Conservation (phyloP, 768 basidiomycete species). For the Auriscalpium vulgare region DNA sequence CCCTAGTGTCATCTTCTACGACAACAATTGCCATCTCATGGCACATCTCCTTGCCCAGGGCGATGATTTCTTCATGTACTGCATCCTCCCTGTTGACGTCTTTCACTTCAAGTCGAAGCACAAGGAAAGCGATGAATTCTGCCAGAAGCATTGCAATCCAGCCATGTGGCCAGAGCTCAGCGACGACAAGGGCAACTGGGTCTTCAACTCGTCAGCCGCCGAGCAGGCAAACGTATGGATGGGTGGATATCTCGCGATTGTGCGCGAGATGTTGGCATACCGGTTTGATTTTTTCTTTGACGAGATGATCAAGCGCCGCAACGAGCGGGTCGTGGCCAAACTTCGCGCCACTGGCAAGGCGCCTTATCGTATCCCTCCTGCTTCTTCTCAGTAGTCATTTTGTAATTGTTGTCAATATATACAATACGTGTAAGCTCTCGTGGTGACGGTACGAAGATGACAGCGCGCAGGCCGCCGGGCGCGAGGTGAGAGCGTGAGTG, state of each 20-base stretch:
- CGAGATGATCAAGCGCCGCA: conserved; percentile 27
- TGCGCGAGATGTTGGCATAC: conserved; percentile 26
- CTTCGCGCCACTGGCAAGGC: not conserved
- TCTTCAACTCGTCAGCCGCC: conserved; percentile 21
- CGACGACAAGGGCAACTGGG: conserved; percentile 12
- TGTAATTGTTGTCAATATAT: too few relatives aligned
- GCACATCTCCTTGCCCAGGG: not conserved
- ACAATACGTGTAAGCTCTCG: too few relatives aligned
- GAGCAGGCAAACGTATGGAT: conserved; percentile 21
- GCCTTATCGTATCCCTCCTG: too few relatives aligned
- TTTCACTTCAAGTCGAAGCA: conserved; percentile 19
- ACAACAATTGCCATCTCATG: conserved; percentile 1
- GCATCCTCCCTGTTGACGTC: conserved; percentile 16
- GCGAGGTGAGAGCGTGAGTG: too few relatives aligned
- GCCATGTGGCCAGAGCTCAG: conserved; percentile 5
- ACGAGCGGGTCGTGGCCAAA: conserved; percentile 3
- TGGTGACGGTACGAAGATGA: too few relatives aligned
- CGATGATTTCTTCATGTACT: conserved; percentile 3
- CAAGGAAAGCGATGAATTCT: conserved; percentile 12
- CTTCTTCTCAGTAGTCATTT: too few relatives aligned
- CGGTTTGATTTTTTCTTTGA: conserved; percentile 31
- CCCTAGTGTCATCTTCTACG: not conserved
- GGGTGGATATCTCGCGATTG: conserved; percentile 20
- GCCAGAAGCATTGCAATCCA: conserved; percentile 16
- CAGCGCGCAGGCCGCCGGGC: too few relatives aligned